phyloP scores from a whole-genome alignment of 768 basidiomycete species.

The Mycena haematopus region DNA sequence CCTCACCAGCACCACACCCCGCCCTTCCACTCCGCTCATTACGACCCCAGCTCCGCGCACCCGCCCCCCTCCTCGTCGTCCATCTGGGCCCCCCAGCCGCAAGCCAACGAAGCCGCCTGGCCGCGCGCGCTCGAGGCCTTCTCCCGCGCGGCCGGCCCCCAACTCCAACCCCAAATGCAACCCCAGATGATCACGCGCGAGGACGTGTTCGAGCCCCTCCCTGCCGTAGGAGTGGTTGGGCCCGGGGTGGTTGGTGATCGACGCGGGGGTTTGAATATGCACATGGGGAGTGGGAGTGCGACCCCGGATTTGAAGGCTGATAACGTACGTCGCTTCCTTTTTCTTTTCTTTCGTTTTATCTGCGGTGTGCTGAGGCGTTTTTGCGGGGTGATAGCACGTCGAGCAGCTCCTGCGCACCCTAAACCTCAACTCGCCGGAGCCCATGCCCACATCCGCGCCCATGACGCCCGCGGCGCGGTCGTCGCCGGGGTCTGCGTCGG shows the following conservation, averaged over 20 bases:
- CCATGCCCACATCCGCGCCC: slow-evolving; percentile 38
- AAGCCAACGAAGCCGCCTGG: slow-evolving; percentile 71
- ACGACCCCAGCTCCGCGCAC: slow-evolving; percentile 43
- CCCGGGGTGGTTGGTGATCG: slow-evolving; percentile 68
- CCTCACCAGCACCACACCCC: slow-evolving; percentile 34
- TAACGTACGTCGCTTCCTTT: slow-evolving; percentile 45
- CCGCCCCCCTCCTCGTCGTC: slow-evolving; percentile 40
- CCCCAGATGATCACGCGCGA: slow-evolving; percentile 53
- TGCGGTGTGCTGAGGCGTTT: no score
- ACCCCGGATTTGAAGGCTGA: slow-evolving; percentile 37
- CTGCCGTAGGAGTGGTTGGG: slow-evolving; percentile 62
- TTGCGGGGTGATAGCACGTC: slow-evolving; percentile 80
- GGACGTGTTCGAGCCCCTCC: slow-evolving; percentile 68
- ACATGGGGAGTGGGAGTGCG: slow-evolving; percentile 44
- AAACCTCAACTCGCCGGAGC: slow-evolving; percentile 79
- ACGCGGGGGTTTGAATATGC: slow-evolving; percentile 23
- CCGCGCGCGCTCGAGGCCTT: slow-evolving; percentile 70
- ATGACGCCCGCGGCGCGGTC: slow-evolving; percentile 43
- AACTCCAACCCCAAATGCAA: no score
- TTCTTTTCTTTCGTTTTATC: slow-evolving; percentile 32
- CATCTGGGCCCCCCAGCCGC: slow-evolving; percentile 87
- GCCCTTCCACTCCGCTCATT: slow-evolving; percentile 41
- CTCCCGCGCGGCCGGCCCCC: slow-evolving; percentile 31
- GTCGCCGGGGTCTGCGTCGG: slow-evolving; percentile 49
- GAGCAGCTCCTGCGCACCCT: slow-evolving; percentile 82